Conservation (phyloP, 805 yeast genomes). For the Debaryomyces hansenii region DNA sequence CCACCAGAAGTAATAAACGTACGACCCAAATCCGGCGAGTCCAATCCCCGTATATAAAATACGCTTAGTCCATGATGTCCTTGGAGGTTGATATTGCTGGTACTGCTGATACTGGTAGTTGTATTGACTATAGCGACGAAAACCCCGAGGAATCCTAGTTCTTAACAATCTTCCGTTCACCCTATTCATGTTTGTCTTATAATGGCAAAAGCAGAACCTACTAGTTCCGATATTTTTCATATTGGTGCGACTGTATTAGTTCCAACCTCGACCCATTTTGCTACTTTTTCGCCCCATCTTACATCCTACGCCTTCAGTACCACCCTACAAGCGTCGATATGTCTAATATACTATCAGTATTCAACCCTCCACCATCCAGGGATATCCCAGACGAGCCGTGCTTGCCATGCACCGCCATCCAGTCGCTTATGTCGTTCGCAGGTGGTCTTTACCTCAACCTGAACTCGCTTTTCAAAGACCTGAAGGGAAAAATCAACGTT, state of each 20-base stretch:
- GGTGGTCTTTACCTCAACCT: constrained; percentile 36
- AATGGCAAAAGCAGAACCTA: too few relatives aligned
- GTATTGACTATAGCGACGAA: constrained; percentile 5
- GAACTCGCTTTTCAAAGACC: constrained; percentile 27
- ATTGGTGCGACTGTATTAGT: too few relatives aligned
- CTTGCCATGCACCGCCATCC: constrained; percentile 39
- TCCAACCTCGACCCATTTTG: too few relatives aligned
- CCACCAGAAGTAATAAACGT: constrained; percentile 50
- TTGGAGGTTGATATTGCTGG: constrained; percentile 12
- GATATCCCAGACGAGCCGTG: constrained; percentile 25
- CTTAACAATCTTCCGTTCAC: neutral
- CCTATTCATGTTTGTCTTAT: neutral
- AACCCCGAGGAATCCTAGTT: neutral
- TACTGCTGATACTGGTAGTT: constrained; percentile 11
- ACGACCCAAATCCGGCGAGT: constrained; percentile 15
- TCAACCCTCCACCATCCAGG: constrained; percentile 36
- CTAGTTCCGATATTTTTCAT: too few relatives aligned
- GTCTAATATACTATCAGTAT: constrained; percentile 36
- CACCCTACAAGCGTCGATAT: constrained; percentile 2
- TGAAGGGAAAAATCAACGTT: constrained; percentile 29
- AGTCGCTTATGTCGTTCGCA: constrained; percentile 29
- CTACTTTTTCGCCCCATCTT: too few relatives aligned
- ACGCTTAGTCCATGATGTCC: constrained; percentile 10
- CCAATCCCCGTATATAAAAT: constrained; percentile 13
- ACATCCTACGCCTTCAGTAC: too few relatives aligned